These are phyloP conservation scores for Erodium maritimum DNA, from an alignment of 345 rosid genomes.

Conservation along the genomic window DNA sequence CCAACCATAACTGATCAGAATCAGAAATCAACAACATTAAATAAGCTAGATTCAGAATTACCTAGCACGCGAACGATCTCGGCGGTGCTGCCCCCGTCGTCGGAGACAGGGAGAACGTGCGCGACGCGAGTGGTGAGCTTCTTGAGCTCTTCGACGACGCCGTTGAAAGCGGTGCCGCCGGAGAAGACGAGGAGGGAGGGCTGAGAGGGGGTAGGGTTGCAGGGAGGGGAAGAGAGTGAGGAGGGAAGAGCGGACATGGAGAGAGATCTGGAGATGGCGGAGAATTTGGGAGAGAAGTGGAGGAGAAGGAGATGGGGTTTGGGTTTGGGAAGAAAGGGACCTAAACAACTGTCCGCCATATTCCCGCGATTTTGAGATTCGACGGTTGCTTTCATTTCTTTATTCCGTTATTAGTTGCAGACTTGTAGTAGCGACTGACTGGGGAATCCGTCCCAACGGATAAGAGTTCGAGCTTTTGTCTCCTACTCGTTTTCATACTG, in stretches of 20 bases:
- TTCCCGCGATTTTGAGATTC: conserved; percentile 3
- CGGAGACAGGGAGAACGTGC: conserved; percentile 91
- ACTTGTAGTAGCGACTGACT: too few species aligned
- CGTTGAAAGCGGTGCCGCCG: conserved; percentile 95
- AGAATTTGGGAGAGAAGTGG: conserved; percentile 9
- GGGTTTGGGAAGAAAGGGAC: conserved; percentile 15
- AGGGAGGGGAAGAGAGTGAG: conserved; percentile 24
- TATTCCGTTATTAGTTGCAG: not conserved
- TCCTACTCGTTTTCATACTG: too few species aligned
- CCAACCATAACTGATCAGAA: not conserved
- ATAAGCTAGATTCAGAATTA: conserved; percentile 9
- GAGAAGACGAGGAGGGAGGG: conserved; percentile 88
- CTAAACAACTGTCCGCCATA: conserved; percentile 52
- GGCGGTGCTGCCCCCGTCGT: conserved; percentile 97
- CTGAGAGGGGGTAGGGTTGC: conserved; percentile 26
- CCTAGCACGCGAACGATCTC: conserved; percentile 96
- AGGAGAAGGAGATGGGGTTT: conserved; percentile 8
- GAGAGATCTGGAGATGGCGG: conserved; percentile 4
- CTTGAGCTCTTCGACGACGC: conserved; percentile 89
- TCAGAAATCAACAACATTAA: not conserved
- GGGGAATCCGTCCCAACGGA: too few species aligned
- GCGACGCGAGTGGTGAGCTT: conserved; percentile 68
- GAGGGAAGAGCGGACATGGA: conserved; percentile 17
- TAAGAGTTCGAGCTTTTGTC: too few species aligned
- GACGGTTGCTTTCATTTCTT: not conserved